Evolutionary conservation across 805 yeast genomes (phyloP).

Genomic region (Starmera quercuum): DNA sequence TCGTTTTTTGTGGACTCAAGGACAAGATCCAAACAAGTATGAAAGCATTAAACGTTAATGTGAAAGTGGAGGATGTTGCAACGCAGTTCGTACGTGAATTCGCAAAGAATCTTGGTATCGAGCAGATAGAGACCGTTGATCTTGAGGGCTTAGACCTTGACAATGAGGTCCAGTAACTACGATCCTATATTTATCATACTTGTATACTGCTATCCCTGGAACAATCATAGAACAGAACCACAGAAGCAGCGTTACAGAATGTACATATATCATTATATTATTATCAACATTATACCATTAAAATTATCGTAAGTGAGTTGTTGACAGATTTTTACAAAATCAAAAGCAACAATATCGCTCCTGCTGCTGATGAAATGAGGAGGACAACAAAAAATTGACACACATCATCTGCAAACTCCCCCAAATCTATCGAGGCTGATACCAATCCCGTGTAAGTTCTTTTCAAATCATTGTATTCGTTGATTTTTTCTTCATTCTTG

Average conservation of each 20-base stretch:
- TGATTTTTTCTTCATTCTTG: neutral
- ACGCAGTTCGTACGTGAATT: constrained; percentile 36
- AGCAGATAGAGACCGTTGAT: constrained; percentile 28
- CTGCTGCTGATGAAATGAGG: neutral
- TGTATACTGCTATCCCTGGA: neutral
- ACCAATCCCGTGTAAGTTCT: neutral
- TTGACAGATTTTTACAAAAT: too few species aligned
- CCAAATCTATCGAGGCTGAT: neutral
- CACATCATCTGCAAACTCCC: neutral
- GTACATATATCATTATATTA: too few species aligned
- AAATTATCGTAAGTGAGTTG: too few species aligned
- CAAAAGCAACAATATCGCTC: neutral
- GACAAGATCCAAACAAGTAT: constrained; percentile 52
- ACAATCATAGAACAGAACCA: too few species aligned
- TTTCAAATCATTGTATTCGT: neutral
- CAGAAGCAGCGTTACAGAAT: too few species aligned
- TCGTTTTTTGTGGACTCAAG: constrained; percentile 83
- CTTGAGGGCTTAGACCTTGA: constrained; percentile 23
- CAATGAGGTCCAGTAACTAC: neutral
- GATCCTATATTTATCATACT: neutral
- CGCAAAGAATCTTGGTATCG: constrained; percentile 30
- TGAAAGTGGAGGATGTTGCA: constrained; percentile 28
- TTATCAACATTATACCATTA: too few species aligned
- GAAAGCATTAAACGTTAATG: constrained; percentile 19
- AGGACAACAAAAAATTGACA: neutral